phyloP scores from a whole-genome alignment of 75 land plant species.

The Chamaecyparis obtusa region DNA sequence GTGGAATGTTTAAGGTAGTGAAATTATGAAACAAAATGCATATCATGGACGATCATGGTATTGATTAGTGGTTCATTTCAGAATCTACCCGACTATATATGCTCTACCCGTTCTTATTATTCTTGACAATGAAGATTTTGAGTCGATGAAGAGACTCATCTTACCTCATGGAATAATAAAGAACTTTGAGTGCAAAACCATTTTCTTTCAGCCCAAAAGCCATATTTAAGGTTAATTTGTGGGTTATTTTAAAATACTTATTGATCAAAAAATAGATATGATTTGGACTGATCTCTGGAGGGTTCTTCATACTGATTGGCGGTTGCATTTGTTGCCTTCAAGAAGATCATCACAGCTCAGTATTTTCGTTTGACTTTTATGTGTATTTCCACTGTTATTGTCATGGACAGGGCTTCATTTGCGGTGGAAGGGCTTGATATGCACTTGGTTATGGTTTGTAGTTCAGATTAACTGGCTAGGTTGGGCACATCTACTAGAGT shows the following conservation, averaged over 20 bases:
- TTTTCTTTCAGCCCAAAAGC: background rate
- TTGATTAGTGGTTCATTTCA: constrained; percentile 93
- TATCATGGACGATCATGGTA: too few relatives aligned
- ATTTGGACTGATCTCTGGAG: constrained; percentile 78
- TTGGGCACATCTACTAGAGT: constrained; percentile 95
- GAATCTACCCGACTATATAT: constrained; percentile 96
- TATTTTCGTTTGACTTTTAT: constrained; percentile 99
- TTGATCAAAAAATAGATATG: constrained; percentile 50
- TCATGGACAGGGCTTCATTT: constrained; percentile 81
- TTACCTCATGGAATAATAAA: constrained; percentile 29
- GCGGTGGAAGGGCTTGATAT: constrained; percentile 64
- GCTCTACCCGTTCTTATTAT: constrained; percentile 70
- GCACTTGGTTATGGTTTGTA: constrained; percentile 71
- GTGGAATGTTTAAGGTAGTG: too few relatives aligned
- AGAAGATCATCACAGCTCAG: constrained; percentile 99
- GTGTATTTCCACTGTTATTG: constrained; percentile 77
- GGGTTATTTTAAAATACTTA: constrained; percentile 16
- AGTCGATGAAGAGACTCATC: constrained; percentile 18
- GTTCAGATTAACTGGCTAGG: constrained; percentile 90
- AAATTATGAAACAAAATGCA: too few relatives aligned
- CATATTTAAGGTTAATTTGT: constrained; percentile 6
- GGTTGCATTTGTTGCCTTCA: constrained; percentile 97
- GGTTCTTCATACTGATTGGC: constrained; percentile 65
- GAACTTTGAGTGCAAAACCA: background rate
- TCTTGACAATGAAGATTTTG: constrained; percentile 43